A percentile compares a stretch with the other conserved stretches of the same genome.
phyloP scores from a whole-genome alignment of 495 filamentous ascomycete genomes.

The Terfezia boudieri region DNA sequence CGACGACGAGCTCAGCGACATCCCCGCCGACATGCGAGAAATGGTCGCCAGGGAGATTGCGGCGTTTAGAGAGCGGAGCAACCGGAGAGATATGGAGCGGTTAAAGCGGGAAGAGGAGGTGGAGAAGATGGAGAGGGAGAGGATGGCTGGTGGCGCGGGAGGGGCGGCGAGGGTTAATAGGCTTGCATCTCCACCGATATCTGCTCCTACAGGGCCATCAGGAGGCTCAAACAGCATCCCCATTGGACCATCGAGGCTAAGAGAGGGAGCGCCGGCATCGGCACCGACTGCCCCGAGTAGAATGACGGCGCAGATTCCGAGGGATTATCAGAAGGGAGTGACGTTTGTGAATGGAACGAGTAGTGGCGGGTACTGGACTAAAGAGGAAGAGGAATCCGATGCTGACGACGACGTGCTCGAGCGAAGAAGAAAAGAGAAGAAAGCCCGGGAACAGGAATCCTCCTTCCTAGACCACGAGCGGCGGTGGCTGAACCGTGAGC shows the following conservation, averaged over 20 bases:
- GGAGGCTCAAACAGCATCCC: constrained; percentile 66
- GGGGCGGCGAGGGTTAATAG: constrained; percentile 32
- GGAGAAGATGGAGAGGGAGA: constrained; percentile 60
- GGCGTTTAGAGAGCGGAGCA: constrained; percentile 80
- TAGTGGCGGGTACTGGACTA: constrained; percentile 37
- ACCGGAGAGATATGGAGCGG: constrained; percentile 67
- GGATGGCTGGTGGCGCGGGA: constrained; percentile 31
- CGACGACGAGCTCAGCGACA: constrained; percentile 89
- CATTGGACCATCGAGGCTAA: constrained; percentile 38
- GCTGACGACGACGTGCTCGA: constrained; percentile 76
- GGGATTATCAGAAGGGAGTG: constrained; percentile 63
- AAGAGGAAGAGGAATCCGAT: constrained; percentile 73
- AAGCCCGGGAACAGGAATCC: constrained; percentile 53
- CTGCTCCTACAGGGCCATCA: constrained; percentile 43
- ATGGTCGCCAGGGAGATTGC: constrained; percentile 87
- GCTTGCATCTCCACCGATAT: constrained; percentile 35
- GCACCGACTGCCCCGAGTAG: constrained; percentile 4
- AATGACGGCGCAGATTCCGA: constrained; percentile 36
- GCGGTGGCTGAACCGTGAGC: constrained; percentile 74
- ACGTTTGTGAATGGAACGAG: constrained; percentile 68
- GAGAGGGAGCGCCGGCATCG: constrained; percentile 7
- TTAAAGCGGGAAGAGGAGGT: constrained; percentile 73
- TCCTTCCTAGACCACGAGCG: constrained; percentile 67
- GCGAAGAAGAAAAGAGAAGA: constrained; percentile 43
- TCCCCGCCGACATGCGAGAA: constrained; percentile 90